These are phyloP conservation scores for Colletotrichum lentis DNA, from an alignment of 2,329 filamentous ascomycete species.

Conservation along the genomic window DNA sequence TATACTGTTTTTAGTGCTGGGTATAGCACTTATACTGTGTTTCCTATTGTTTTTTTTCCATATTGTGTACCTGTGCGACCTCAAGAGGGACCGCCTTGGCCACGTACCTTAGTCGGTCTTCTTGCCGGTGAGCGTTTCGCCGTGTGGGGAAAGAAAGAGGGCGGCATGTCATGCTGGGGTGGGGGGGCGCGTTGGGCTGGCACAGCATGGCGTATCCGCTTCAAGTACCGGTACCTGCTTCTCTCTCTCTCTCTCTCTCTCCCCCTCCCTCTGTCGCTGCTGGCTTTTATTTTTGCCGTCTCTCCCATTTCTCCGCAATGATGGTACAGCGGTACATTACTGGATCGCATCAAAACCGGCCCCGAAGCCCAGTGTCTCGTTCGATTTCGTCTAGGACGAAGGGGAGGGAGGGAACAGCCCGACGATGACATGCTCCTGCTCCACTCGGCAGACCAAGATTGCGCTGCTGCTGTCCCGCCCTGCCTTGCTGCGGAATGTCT, in stretches of 20 bases:
- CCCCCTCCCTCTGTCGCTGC: no score
- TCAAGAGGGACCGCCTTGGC: no score
- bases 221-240: conserved; percentile 27
- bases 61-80: no score
- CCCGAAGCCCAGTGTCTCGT: conserved; percentile 19
- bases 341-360: conserved; percentile 34
- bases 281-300: neutral
- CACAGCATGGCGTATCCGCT: neutral
- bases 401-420: conserved; percentile 14
- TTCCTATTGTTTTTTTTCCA: no score
- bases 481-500: conserved; percentile 16
- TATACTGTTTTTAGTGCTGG: no score
- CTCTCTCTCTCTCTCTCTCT: neutral
- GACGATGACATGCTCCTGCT: conserved; percentile 35
- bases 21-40: no score
- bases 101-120: no score
- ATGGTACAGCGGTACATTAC: neutral
- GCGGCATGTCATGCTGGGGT: conserved; percentile 28
- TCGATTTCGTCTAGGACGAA: conserved; percentile 20
- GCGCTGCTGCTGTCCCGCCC: neutral
- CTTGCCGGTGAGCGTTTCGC: conserved; percentile 31
- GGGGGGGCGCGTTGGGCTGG: conserved; percentile 13
- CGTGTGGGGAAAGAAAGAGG: conserved; percentile 32
- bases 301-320: conserved; percentile 31
- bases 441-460: conserved; percentile 11